Evolutionary conservation across 2,329 filamentous ascomycete genomes (phyloP).

Genomic region (Aspergillus jensenii): DNA sequence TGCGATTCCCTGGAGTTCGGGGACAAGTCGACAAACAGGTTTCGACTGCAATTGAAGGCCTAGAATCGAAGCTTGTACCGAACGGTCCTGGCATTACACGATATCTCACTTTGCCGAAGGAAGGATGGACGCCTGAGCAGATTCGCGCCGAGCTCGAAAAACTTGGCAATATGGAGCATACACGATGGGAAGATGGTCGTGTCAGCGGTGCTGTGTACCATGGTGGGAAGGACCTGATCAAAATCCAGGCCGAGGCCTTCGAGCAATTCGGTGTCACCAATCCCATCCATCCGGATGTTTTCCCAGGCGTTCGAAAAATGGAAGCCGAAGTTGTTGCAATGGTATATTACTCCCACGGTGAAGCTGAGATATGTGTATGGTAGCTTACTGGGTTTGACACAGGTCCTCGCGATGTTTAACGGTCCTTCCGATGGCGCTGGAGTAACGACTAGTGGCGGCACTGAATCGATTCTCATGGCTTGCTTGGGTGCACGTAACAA

Average conservation of each 20-base stretch:
- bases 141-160: conserved; percentile 76
- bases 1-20: conserved; percentile 82
- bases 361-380: background rate
- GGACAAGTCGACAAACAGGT: conserved; percentile 83
- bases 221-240: conserved; percentile 76
- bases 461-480: conserved; percentile 96
- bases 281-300: conserved; percentile 96
- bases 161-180: conserved; percentile 85
- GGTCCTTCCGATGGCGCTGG: conserved; percentile 82
- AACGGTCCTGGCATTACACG: conserved; percentile 68
- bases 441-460: conserved; percentile 87
- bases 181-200: conserved; percentile 91
- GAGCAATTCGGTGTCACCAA: conserved; percentile 93
- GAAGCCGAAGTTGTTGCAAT: conserved; percentile 97
- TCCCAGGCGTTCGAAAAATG: conserved; percentile 98
- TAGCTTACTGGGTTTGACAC: conserved; percentile 9
- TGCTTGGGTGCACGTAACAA: conserved; percentile 88
- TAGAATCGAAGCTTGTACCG: conserved; percentile 81
- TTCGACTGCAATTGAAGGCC: conserved; percentile 71
- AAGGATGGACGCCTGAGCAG: conserved; percentile 78
- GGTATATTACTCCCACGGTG: conserved; percentile 53
- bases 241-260: conserved; percentile 89
- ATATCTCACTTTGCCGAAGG: conserved; percentile 74
- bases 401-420: conserved; percentile 78
- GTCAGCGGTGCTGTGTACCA: conserved; percentile 97